Percentiles rank a stretch among this genome's conserved stretches.
Evolutionary conservation across 78 protist genomes (phyloP).

Genomic region (Dictyostelium discoideum): DNA sequence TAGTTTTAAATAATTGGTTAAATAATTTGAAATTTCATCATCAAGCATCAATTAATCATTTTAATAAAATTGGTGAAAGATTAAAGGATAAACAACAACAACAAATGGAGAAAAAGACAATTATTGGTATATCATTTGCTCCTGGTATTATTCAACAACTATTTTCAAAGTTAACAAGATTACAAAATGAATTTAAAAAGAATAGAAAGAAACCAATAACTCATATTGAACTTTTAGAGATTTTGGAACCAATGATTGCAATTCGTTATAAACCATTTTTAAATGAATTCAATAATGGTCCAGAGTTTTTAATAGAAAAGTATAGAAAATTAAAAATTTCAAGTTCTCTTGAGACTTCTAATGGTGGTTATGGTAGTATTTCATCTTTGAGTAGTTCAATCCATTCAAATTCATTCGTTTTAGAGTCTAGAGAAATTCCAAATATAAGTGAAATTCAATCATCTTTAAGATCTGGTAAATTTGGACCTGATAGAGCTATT

Average conservation of each 20-base stretch:
- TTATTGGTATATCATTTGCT: not conserved
- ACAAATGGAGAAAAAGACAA: not conserved
- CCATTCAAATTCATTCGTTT: not conserved
- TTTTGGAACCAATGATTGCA: not conserved
- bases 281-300: not conserved
- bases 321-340: not conserved
- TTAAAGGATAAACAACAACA: not conserved
- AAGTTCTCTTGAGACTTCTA: not conserved
- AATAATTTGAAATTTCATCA: slow-evolving; percentile 3
- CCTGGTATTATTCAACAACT: not conserved
- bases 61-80: not conserved
- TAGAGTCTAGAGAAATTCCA: not conserved
- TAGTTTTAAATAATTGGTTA: not conserved
- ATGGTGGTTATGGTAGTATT: not conserved
- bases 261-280: slow-evolving; percentile 7
- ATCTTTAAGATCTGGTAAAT: not conserved
- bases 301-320: not conserved
- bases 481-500: not conserved
- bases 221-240: not conserved
- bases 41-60: not conserved
- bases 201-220: slow-evolving; percentile 7
- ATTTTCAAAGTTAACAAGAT: not conserved
- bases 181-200: not conserved
- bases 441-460: not conserved
- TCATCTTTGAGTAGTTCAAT: not conserved